A percentile compares a stretch with the other conserved stretches of the same genome.
Conservation (phyloP, 2,329 filamentous ascomycete genomes). For the Hymenoscyphus scutula region DNA sequence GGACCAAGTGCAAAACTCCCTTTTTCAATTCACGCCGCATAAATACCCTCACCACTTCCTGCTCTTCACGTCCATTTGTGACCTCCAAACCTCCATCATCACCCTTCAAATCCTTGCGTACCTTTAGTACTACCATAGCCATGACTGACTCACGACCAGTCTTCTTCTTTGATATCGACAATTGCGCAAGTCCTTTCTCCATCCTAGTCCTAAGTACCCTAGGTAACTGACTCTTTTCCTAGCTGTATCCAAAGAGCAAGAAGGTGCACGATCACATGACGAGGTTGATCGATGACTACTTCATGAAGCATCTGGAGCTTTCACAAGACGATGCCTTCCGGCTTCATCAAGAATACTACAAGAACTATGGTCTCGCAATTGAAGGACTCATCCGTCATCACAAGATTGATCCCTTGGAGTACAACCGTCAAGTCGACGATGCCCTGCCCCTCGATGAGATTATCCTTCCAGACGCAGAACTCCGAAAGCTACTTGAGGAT, state of each 20-base stretch:
- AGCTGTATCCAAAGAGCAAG: constrained; percentile 85
- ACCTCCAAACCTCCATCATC: not conserved
- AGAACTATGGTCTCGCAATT: constrained; percentile 93
- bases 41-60: not conserved
- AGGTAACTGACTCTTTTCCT: constrained; percentile 5
- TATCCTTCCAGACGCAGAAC: constrained; percentile 72
- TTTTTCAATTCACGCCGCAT: not conserved
- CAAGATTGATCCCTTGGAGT: constrained; percentile 90
- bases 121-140: not conserved
- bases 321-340: constrained; percentile 74
- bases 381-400: constrained; percentile 92
- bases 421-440: constrained; percentile 93
- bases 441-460: constrained; percentile 83
- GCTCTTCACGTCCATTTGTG: not conserved
- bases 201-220: not conserved
- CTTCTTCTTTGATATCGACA: constrained; percentile 92
- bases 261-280: constrained; percentile 89
- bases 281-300: constrained; percentile 63
- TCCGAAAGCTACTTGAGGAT: constrained; percentile 74
- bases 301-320: constrained; percentile 67
- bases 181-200: constrained; percentile 62
- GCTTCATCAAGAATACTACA: constrained; percentile 90
- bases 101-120: not conserved
- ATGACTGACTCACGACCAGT: constrained; percentile 45
- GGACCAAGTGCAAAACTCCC: not conserved